phyloP scores from a whole-genome alignment of 768 basidiomycete genomes.

The Podaxis sp. region DNA sequence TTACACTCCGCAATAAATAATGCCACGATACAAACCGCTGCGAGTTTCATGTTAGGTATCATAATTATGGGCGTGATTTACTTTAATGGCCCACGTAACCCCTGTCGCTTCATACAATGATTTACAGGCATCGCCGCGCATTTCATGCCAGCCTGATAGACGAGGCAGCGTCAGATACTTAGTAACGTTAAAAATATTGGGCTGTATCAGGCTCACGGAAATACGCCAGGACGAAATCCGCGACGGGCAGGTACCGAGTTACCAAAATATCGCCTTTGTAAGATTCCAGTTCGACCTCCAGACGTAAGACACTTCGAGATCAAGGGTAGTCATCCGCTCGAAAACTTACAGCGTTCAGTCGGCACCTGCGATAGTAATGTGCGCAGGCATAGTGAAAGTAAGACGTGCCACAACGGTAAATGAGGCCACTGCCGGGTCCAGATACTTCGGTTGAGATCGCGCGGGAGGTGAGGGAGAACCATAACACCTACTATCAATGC shows the following conservation, averaged over 20 bases:
- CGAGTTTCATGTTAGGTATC: too few relatives aligned
- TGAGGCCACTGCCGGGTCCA: too few relatives aligned
- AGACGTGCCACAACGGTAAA: too few relatives aligned
- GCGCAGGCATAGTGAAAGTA: too few relatives aligned
- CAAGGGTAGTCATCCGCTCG: constrained; percentile 24
- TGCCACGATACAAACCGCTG: neutral
- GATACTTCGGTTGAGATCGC: too few relatives aligned
- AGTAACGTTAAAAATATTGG: too few relatives aligned
- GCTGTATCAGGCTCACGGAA: neutral
- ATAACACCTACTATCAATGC: too few relatives aligned
- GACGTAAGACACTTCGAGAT: constrained; percentile 20
- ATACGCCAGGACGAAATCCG: neutral
- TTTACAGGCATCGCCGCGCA: neutral
- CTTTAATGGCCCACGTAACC: neutral
- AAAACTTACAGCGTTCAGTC: neutral
- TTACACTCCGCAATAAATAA: constrained; percentile 3
- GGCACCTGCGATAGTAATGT: too few relatives aligned
- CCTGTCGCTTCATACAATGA: neutral
- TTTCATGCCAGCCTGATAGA: neutral
- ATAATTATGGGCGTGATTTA: too few relatives aligned
- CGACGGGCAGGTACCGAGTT: neutral
- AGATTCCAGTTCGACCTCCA: constrained; percentile 23
- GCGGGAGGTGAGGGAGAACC: too few relatives aligned
- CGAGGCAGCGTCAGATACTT: neutral
- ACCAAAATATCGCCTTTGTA: constrained; percentile 22